These are phyloP conservation scores for Ceratobasidium papillatum DNA, from an alignment of 1,284 basidiomycete genomes.

Conservation along the genomic window DNA sequence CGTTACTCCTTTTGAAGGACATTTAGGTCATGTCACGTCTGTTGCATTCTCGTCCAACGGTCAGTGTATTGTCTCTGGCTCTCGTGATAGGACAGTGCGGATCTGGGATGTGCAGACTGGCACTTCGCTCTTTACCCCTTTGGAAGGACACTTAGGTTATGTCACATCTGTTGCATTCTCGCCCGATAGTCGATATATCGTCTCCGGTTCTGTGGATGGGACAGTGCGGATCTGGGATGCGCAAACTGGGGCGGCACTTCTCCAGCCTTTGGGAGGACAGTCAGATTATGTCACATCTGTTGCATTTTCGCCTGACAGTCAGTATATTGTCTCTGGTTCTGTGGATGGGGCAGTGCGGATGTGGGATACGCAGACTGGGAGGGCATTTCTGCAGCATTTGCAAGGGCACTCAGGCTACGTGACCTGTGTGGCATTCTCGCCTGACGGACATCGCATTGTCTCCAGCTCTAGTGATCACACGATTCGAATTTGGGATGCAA, in stretches of 20 bases:
- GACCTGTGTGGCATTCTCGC: neutral
- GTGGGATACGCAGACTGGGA: neutral
- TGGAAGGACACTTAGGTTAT: neutral
- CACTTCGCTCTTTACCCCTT: neutral
- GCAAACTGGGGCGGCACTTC: neutral
- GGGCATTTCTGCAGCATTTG: neutral
- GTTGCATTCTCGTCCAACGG: neutral
- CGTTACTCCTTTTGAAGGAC: neutral
- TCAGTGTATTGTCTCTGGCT: neutral
- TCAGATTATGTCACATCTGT: neutral
- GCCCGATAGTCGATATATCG: neutral
- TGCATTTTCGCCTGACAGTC: neutral
- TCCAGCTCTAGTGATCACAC: neutral
- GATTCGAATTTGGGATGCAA: neutral
- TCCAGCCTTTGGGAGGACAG: neutral
- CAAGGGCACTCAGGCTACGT: neutral
- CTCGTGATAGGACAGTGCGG: neutral
- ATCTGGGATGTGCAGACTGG: neutral
- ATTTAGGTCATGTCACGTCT: neutral
- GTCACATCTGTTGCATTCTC: neutral
- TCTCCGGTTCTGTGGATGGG: neutral
- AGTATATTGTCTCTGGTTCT: neutral
- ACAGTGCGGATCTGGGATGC: neutral
- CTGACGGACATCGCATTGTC: neutral
- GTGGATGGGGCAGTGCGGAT: neutral